Base-by-base conservation (phyloP, 305 asterid genomes). In the Rubia balearica region DNA sequence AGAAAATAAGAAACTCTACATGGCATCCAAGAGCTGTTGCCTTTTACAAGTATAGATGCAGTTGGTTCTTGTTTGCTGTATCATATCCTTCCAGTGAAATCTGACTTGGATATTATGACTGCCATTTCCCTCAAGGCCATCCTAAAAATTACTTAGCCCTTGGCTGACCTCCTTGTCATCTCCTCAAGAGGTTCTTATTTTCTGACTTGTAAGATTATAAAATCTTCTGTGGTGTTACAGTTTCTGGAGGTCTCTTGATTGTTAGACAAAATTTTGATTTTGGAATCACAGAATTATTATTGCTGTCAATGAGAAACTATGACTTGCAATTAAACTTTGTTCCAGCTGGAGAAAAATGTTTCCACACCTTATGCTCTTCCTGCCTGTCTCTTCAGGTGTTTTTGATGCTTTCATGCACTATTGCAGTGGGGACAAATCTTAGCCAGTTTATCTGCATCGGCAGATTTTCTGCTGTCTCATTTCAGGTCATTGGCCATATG, bases 371-470 rank as follows among this genome's bases (percentile, higher is more conserved):
- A 19, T 68, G 14, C 21, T 51, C 57, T 36, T n/a, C 30, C 30
- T 65, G 59, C 70, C 55, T 65, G 59, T 67, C 69, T 65, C 61
- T 74, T 80, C 85, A 90, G 96, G 86, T 76, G 60, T 86, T 90
- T 78, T 17, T 82, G 49, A 24, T 83, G 66, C 83, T 86, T 70
- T 90, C 97, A 12, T 88, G 96, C 79, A 81, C 85, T 11, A 90
- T 90, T 61, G 97, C 97, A 14, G 86, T 90, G 61, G 97, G 97
- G 27, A 90, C 96, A 33, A 90, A 90, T 65, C 88, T 90, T 56
- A 90, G 97, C 75, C 97, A 90, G 84, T 88, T 90, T 84, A 90
- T 90, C 83, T 90, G 97, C 85, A 90, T 90, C 63, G 96, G 96
- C 80, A 85, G 95, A 90, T 90, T 90, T 78, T 86, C 91, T 57